A percentile compares a stretch with the other conserved stretches of the same genome.
These are phyloP conservation scores for Rhodosporidiobolus sp. DNA, from an alignment of 768 basidiomycete species.

Conservation along the genomic window DNA sequence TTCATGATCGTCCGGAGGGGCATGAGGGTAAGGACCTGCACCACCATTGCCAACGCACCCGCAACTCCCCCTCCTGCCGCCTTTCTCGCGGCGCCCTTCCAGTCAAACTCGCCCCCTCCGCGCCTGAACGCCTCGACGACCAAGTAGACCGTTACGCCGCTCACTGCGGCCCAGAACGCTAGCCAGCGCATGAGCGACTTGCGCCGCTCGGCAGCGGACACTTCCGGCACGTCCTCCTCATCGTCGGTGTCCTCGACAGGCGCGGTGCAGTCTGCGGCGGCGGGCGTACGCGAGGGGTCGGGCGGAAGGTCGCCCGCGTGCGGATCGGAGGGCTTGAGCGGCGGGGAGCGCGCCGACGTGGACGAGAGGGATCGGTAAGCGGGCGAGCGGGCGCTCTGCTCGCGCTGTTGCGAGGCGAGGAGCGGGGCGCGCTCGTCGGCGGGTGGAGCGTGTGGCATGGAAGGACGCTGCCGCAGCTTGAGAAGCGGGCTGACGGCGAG, in stretches of 20 bases:
- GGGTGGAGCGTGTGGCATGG: neutral
- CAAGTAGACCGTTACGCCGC: slow-evolving; percentile 4
- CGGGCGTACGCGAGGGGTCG: neutral
- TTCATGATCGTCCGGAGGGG: slow-evolving; percentile 87
- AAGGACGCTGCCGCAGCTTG: neutral
- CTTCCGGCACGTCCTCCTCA: neutral
- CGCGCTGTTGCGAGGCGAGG: neutral
- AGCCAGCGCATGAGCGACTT: slow-evolving; percentile 21
- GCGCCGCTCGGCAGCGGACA: slow-evolving; percentile 3
- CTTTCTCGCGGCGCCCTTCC: slow-evolving; percentile 67
- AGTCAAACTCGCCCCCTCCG: slow-evolving; percentile 66
- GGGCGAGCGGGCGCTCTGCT: neutral
- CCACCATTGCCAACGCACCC: slow-evolving; percentile 69
- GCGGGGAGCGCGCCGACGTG: neutral
- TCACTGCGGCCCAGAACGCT: slow-evolving; percentile 34
- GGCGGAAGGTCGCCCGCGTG: neutral
- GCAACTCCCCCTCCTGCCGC: slow-evolving; percentile 67
- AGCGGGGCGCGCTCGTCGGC: neutral
- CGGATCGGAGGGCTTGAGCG: neutral
- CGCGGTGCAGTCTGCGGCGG: neutral
- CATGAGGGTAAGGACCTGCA: slow-evolving; percentile 66
- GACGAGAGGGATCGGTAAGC: neutral
- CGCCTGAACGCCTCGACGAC: slow-evolving; percentile 39
- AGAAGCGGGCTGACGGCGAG: neutral
- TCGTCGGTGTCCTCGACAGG: neutral